These are phyloP conservation scores for Acer yangbiense DNA, from an alignment of 345 rosid species.

Conservation along the genomic window DNA sequence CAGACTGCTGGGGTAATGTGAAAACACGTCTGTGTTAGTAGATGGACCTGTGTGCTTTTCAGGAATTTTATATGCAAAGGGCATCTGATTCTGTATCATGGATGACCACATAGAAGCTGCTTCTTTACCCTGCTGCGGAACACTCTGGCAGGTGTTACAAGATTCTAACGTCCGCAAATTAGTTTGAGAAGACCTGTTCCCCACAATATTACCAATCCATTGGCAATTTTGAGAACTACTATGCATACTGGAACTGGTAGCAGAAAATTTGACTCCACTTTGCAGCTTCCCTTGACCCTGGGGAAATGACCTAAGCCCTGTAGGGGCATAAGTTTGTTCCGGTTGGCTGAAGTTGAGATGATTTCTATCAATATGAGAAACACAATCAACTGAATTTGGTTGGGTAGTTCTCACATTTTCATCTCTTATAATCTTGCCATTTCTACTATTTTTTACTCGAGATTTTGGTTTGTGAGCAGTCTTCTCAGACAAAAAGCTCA, in stretches of 20 bases:
- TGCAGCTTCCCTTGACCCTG: constrained; percentile 47
- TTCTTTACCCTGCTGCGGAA: constrained; percentile 50
- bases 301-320: constrained; percentile 39
- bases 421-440: constrained; percentile 32
- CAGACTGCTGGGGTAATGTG: constrained; percentile 36
- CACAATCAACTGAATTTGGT: constrained; percentile 42
- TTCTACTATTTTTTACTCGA: constrained; percentile 42
- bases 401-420: constrained; percentile 34
- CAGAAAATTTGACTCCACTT: constrained; percentile 43
- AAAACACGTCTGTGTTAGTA: constrained; percentile 31
- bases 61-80: constrained; percentile 40
- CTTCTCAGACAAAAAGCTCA: constrained; percentile 44
- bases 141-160: constrained; percentile 50
- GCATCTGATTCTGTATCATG: constrained; percentile 45
- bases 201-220: constrained; percentile 49
- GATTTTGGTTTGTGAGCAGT: constrained; percentile 40
- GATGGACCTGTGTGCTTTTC: constrained; percentile 37
- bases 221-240: constrained; percentile 38
- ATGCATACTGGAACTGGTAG: constrained; percentile 38
- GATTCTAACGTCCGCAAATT: constrained; percentile 35
- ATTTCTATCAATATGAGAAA: constrained; percentile 42
- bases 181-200: constrained; percentile 39
- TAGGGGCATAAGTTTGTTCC: constrained; percentile 42
- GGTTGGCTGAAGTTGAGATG: constrained; percentile 31
- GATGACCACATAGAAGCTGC: constrained; percentile 51